These are phyloP conservation scores for Bretschneidera sinensis DNA, from an alignment of 345 rosid species.

Conservation along the genomic window DNA sequence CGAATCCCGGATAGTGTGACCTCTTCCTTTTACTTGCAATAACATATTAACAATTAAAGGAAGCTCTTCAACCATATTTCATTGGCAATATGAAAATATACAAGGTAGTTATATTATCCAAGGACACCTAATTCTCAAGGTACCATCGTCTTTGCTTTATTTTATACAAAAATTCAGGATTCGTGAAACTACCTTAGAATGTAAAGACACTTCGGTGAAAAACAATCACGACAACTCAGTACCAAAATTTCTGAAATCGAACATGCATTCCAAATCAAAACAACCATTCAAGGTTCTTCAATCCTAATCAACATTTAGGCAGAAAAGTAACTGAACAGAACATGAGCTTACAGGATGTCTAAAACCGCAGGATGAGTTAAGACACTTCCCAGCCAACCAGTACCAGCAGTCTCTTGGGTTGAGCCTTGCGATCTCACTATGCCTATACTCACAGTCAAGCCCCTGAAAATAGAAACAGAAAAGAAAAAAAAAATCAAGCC, in stretches of 20 bases:
- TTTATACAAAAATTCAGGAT: background rate
- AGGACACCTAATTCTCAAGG: background rate
- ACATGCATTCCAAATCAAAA: no score
- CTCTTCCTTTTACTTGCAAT: background rate
- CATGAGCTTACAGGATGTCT: constrained; percentile 54
- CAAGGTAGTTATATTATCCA: background rate
- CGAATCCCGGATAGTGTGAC: background rate
- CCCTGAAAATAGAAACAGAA: constrained; percentile 31
- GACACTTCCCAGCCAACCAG: constrained; percentile 62
- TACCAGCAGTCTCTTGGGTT: constrained; percentile 68
- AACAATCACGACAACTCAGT: background rate
- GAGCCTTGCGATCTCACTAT: constrained; percentile 55
- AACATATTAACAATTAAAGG: background rate
- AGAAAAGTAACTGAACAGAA: constrained; percentile 9
- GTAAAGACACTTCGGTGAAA: background rate
- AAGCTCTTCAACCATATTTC: background rate
- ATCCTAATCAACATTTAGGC: no score
- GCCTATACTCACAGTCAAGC: constrained; percentile 57
- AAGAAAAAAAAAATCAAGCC: background rate
- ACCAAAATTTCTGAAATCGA: no score
- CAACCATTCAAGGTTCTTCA: no score
- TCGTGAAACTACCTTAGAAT: background rate
- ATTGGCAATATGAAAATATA: background rate
- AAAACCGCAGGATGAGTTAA: constrained; percentile 50
- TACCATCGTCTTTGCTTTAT: background rate